phyloP scores from a whole-genome alignment of 2,329 filamentous ascomycete species.

The Ascochyta viciae-villosae region DNA sequence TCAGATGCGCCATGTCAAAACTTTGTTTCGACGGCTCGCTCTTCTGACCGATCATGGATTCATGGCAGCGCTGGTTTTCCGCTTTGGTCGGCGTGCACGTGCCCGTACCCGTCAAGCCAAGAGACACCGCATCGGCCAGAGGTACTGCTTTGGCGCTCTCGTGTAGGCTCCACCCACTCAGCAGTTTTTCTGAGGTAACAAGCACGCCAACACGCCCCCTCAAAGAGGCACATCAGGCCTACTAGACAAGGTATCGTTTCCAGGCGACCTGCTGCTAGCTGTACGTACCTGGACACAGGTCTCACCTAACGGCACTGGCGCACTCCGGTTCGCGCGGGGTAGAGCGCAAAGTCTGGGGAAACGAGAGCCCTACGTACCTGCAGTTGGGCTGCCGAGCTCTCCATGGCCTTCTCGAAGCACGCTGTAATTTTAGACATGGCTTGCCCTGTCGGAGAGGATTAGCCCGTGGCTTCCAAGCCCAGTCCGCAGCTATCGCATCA shows the following conservation, averaged over 20 bases:
- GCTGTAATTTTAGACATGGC: conserved; percentile 5
- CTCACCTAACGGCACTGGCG: conserved; percentile 18
- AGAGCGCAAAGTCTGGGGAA: conserved; percentile 19
- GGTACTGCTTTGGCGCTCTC: conserved; percentile 35
- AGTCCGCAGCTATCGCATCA: not conserved
- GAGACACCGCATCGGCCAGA: conserved; percentile 43
- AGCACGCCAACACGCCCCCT: conserved; percentile 27
- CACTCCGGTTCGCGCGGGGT: conserved; percentile 17
- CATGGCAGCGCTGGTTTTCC: conserved; percentile 15
- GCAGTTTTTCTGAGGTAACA: conserved; percentile 40
- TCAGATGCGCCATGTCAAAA: conserved; percentile 11
- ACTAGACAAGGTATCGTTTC: conserved; percentile 25
- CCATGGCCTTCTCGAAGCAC: conserved; percentile 8
- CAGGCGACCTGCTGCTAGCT: conserved; percentile 20
- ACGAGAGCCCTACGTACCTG: conserved; percentile 4
- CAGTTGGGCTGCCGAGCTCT: not conserved
- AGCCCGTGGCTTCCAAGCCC: not conserved
- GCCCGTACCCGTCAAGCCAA: conserved; percentile 39
- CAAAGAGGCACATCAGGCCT: conserved; percentile 32
- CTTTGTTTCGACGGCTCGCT: conserved; percentile 7
- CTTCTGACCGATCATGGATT: conserved; percentile 7
- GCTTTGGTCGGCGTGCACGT: conserved; percentile 27
- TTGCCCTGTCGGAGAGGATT: conserved; percentile 11
- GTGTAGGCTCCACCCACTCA: conserved; percentile 33
- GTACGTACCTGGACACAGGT: conserved; percentile 28